phyloP scores from a whole-genome alignment of 2,329 filamentous ascomycete genomes.

The Penicillium brasilianum region DNA sequence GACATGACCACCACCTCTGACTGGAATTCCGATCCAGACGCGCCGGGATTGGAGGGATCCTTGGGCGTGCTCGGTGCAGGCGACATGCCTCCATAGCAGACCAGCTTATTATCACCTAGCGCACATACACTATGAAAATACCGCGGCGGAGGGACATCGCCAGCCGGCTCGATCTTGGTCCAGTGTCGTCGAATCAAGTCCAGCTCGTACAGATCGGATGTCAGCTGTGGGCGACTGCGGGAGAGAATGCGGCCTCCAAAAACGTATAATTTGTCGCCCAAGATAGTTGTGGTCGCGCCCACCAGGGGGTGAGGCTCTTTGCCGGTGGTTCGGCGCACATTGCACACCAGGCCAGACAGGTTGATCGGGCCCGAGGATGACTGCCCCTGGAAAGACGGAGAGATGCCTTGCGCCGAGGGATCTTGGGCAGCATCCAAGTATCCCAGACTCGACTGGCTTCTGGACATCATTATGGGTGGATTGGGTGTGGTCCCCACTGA shows the following conservation, averaged over 20 bases:
- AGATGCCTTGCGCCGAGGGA: conserved; percentile 33
- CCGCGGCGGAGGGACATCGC: conserved; percentile 85
- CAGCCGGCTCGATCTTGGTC: conserved; percentile 83
- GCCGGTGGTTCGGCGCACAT: conserved; percentile 81
- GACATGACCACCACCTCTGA: conserved; percentile 96
- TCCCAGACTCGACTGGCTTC: conserved; percentile 48
- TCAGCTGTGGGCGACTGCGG: conserved; percentile 79
- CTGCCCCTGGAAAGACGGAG: conserved; percentile 37
- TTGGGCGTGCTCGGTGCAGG: conserved; percentile 63
- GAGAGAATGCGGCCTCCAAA: conserved; percentile 92
- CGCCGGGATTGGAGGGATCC: conserved; percentile 48
- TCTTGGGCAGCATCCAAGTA: conserved; percentile 42
- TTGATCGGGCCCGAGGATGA: conserved; percentile 58
- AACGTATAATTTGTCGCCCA: conserved; percentile 95
- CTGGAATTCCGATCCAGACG: conserved; percentile 64
- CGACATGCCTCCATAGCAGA: conserved; percentile 98
- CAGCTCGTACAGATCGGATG: conserved; percentile 89
- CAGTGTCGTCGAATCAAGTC: conserved; percentile 91
- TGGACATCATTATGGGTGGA: conserved; percentile 40
- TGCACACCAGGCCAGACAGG: conserved; percentile 70
- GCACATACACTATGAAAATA: conserved; percentile 98
- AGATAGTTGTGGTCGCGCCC: conserved; percentile 90
- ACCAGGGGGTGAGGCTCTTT: conserved; percentile 89
- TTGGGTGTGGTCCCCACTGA: conserved; percentile 14
- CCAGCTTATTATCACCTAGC: conserved; percentile 91